These are phyloP conservation scores for Corchorus olitorius DNA, from an alignment of 345 rosid genomes.

Conservation along the genomic window DNA sequence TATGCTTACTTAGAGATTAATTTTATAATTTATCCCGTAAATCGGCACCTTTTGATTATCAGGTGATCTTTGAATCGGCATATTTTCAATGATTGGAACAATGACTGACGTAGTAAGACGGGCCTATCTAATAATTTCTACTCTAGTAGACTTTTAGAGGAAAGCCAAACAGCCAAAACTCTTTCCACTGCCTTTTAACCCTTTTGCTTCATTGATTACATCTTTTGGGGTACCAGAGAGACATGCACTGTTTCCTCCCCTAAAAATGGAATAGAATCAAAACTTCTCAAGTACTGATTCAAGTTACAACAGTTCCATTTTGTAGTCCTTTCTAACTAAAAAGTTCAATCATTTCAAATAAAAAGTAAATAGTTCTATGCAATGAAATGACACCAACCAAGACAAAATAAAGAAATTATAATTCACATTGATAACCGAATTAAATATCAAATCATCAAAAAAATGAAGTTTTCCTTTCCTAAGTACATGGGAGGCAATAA, in stretches of 20 bases:
- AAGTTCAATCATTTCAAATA: neutral
- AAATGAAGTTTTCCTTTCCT: neutral
- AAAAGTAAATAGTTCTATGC: neutral
- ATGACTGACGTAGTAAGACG: too few relatives aligned
- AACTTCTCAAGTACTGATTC: neutral
- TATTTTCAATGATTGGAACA: too few relatives aligned
- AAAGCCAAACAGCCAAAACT: too few relatives aligned
- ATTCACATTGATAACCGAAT: neutral
- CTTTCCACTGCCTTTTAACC: neutral
- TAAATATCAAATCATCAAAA: neutral
- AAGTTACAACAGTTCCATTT: neutral
- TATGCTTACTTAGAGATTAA: too few relatives aligned
- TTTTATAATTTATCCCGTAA: too few relatives aligned
- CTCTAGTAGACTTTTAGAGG: neutral
- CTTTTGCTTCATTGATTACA: neutral
- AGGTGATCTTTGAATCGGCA: too few relatives aligned
- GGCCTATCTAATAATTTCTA: too few relatives aligned
- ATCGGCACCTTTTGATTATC: too few relatives aligned
- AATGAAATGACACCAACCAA: slow-evolving; percentile 10
- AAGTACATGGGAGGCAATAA: neutral
- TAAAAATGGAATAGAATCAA: neutral
- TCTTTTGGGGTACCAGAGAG: neutral
- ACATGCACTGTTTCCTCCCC: neutral
- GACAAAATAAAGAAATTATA: neutral
- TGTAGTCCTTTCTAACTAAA: neutral